A percentile compares a stretch with the other conserved stretches of the same genome.
Conservation (phyloP, 208 protist species). For the Naegleria fowleri region DNA sequence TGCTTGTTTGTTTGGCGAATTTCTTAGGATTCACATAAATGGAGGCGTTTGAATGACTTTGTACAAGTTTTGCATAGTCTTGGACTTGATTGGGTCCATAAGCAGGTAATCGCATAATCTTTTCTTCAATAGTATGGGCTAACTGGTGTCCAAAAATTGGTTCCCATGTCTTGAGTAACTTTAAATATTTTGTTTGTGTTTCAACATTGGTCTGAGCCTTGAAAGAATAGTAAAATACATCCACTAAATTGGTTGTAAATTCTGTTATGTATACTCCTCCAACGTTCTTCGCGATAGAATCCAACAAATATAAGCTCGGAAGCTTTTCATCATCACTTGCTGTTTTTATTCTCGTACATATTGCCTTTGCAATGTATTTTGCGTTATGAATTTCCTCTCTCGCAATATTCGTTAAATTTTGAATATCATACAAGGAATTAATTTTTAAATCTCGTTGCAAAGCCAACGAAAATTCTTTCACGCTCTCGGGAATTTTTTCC, state of each 20-base stretch:
- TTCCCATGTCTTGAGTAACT: not conserved
- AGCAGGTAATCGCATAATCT: not conserved
- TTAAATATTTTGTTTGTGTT: not conserved
- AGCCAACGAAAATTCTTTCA: not conserved
- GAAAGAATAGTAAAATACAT: not conserved
- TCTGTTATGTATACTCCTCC: not conserved
- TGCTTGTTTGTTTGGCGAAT: not conserved
- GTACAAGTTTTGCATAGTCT: not conserved
- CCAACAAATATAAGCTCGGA: not conserved
- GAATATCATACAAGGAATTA: not conserved
- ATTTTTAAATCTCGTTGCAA: not conserved
- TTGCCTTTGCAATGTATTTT: not conserved
- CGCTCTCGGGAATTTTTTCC: not conserved
- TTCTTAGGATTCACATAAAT: constrained; percentile 4
- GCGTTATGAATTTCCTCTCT: not conserved
- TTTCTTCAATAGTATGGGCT: not conserved
- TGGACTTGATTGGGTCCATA: not conserved
- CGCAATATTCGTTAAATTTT: not conserved
- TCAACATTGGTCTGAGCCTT: not conserved
- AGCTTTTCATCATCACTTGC: not conserved
- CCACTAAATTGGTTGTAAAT: not conserved
- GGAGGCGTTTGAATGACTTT: not conserved
- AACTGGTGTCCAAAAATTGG: not conserved
- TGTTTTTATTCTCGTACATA: not conserved
- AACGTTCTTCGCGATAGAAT: not conserved